Evolutionary conservation across 805 yeast genomes (phyloP), one percentile per base, ranked within the genome.

Genomic region (Saccharomycopsis synnaedendra): DNA sequence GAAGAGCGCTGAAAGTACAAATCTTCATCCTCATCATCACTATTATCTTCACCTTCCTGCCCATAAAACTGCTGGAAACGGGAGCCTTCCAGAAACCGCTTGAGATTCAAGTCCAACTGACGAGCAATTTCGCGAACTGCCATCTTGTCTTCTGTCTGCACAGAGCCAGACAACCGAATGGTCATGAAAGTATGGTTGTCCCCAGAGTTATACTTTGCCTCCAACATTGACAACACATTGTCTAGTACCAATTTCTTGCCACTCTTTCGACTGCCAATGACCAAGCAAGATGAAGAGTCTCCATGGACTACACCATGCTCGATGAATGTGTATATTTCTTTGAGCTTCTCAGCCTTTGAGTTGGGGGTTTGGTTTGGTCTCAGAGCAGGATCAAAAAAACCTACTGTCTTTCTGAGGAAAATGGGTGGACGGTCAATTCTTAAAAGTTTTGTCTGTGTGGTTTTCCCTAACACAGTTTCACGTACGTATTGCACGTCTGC

Each of bases 111-210:
- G 58, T 86, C 95, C 39, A 90, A 64, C 61, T 89, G 97, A 41
- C 82, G 69, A 0, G 96, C 95, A 49, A 93, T 83, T 54, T 86
- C 89, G 45, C 89, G 72, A 9, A 93, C 74, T 0, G 97, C 97
- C 44, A 74, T 65, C 42, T 71, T 74, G 58, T 90, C 97, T 55
- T 82, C 87, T 4, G 71, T 59, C 58, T 86, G 96, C 3, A 80
- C 71, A 9, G 72, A 63, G 0, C 96, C 96, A 50, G 82, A 78
- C 32, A 90, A 65, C 28, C 72, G 61, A 7, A 93, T 75, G 0
- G 75, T 68, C 11, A 89, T 68, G 58, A 78, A 86, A 44, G 77
- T 75, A 34, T 76, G 68, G 4, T 60, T 58, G 2, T 55, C 53
- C 1, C 47, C 45, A 3, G 32, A 56, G 2, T 55, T 55, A 56